Evolutionary conservation across 2,329 filamentous ascomycete species (phyloP).

Genomic region (Aspergillus calidoustus): DNA sequence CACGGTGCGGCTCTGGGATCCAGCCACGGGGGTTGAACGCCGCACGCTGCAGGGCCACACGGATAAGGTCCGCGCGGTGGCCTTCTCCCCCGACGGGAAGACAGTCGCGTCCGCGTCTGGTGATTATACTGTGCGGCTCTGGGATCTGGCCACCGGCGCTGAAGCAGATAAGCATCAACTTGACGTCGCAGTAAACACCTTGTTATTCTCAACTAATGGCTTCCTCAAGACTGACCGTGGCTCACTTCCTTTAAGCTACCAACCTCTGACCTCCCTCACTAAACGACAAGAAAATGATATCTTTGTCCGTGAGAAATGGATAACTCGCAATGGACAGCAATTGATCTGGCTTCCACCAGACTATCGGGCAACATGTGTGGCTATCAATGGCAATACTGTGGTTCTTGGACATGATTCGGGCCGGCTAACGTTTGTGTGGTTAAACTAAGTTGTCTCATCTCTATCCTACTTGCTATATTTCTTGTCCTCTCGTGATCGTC

Average conservation of each 20-base stretch:
- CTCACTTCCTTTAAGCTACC: too few species aligned
- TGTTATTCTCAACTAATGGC: neutral
- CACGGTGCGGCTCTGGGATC: neutral
- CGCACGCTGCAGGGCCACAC: neutral
- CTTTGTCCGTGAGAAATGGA: neutral
- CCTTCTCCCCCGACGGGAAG: neutral
- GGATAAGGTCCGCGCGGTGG: neutral
- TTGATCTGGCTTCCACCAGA: conserved; percentile 4
- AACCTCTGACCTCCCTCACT: too few species aligned
- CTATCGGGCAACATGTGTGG: neutral
- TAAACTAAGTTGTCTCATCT: neutral
- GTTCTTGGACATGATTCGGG: neutral
- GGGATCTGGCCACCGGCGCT: neutral
- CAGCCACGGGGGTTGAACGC: neutral
- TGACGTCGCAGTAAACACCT: neutral
- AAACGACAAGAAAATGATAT: neutral
- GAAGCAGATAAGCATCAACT: neutral
- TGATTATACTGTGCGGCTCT: neutral
- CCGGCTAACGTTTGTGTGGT: neutral
- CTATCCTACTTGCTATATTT: too few species aligned
- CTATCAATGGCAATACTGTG: neutral
- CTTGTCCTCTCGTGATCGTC: too few species aligned
- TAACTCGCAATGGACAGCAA: neutral
- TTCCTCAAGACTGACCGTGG: neutral
- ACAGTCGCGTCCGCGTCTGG: neutral